Evolutionary conservation across 1,284 basidiomycete species (phyloP), one percentile per base, ranked within the genome.

Genomic region (Ceratobasidium sp.): DNA sequence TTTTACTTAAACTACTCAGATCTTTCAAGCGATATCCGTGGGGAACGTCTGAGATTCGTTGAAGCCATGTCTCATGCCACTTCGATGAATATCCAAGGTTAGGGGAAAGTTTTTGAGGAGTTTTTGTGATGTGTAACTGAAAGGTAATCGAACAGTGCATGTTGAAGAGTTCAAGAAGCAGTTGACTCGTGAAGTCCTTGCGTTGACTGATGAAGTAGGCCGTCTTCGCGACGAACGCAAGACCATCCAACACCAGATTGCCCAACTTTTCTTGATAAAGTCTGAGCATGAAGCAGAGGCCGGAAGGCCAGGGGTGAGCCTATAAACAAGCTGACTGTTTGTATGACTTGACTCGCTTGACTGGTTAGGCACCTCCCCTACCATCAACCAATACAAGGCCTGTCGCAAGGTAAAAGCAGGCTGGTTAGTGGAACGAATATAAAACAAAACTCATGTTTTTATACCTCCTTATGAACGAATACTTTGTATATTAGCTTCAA

Each of bases 31-130:
- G 93, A 94, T 77, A 94, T 95, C 72, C 88, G 89, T 64, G 92
- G 92, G 5, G 92, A 95, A 80, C 83, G 92, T 52, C 80, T 95
- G 69, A 84, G 91, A 3, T 95, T 96, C 77, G 90, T 95, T 10
- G 93, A 96, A 76, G 92, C 93, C 18, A 96, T 95, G 93, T 92
- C 92, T 78, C 89, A 93, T 76, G 93, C 93, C 0, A 95, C 93
- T 0, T 87, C 88, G 0, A 91, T 94, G 78, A 94, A 95, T 75
- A 88, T 95, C 6, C 88, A 92, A 78, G 82, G 92, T 92, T 79
- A 80, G 86, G 79, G 0, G 0, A n/a, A n/a, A n/a, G n/a, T n/a
- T n/a, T n/a, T n/a, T n/a, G n/a, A n/a, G n/a, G n/a, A n/a, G n/a
- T n/a, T n/a, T n/a, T n/a, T n/a, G n/a, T n/a, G n/a, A n/a, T n/a